Evolutionary conservation across 768 basidiomycete genomes (phyloP), one percentile per base, ranked within the genome.

Genomic region (Fistulinella prunicolor): DNA sequence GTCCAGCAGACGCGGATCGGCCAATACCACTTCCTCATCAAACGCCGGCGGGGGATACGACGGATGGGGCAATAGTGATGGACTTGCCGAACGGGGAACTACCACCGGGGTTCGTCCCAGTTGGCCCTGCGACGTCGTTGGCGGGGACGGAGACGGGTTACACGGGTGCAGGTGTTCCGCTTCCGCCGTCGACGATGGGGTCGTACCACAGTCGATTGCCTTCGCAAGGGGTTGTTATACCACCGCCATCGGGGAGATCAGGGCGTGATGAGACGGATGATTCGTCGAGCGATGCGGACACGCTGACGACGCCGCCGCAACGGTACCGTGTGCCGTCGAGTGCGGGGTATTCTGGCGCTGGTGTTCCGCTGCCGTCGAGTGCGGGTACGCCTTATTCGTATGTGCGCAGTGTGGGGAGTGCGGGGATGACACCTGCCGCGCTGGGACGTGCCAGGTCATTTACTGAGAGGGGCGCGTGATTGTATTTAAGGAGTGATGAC

Each of bases 1-100:
- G 70, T 42, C 69, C 71, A 36, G 70, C 65, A 5, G 73, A 74
- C 37, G 73, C 72, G 3, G 69, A 70, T 26, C 59, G 68, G n/a
- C 65, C 64, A 0, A 35, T 69, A n/a, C 64, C 71, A 7, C 64
- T 66, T 14, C 68, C 68, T 2, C 43, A 52, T 0, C 43, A 53
- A 12, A 50, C 46, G 8, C 38, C 51, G 4, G 34, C n/a, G 22
- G 50, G 1, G 41, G 49, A 53, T 1, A 19, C 29, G 41, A 40
- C 47, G 16, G 46, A 50, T 4, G 34, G 42, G 8, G 54, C 50
- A 26, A 56, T 62, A n/a, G 56, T 52, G 49, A 61, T 71, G 51
- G 54, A 42, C 1, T 22, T 70, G 16, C 56, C 63, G 1, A 51
- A 57, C 10, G 64, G 65, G 1, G 53, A 51, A 21, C 64, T 72